A percentile compares a stretch with the other conserved stretches of the same genome.
phyloP scores from a whole-genome alignment of 2,329 filamentous ascomycete genomes.

The Talaromyces sp. region DNA sequence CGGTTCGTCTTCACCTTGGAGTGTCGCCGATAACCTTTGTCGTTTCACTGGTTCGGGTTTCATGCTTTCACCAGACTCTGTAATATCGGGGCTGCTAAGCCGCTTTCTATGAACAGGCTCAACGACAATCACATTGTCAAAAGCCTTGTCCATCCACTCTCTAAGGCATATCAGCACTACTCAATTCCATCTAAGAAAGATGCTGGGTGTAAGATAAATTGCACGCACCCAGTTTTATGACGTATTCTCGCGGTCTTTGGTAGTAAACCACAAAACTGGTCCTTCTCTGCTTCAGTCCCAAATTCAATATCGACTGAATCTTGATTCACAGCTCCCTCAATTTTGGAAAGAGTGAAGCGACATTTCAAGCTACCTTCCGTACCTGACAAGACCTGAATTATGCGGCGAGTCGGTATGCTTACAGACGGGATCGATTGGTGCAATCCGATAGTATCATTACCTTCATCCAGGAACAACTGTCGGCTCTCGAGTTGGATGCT shows the following conservation, averaged over 20 bases:
- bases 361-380: constrained; percentile 30
- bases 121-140: constrained; percentile 25
- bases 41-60: constrained; percentile 26
- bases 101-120: constrained; percentile 22
- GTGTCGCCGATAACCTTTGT: constrained; percentile 32
- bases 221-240: constrained; percentile 30
- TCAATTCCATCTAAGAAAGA: not conserved
- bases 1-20: constrained; percentile 28
- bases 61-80: constrained; percentile 18
- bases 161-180: constrained; percentile 26
- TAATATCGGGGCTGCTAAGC: constrained; percentile 13
- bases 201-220: not conserved
- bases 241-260: constrained; percentile 20
- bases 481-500: constrained; percentile 18
- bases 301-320: constrained; percentile 34
- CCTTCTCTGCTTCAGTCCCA: constrained; percentile 24
- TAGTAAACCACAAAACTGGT: constrained; percentile 25
- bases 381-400: constrained; percentile 26
- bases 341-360: constrained; percentile 29
- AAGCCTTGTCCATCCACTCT: constrained; percentile 35
- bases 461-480: constrained; percentile 22
- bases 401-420: constrained; percentile 26
- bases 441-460: constrained; percentile 19
- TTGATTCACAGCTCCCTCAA: constrained; percentile 20
- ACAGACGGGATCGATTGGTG: not conserved